These are phyloP conservation scores for Holtermannia corniformis DNA, from an alignment of 768 basidiomycete genomes.

Conservation along the genomic window DNA sequence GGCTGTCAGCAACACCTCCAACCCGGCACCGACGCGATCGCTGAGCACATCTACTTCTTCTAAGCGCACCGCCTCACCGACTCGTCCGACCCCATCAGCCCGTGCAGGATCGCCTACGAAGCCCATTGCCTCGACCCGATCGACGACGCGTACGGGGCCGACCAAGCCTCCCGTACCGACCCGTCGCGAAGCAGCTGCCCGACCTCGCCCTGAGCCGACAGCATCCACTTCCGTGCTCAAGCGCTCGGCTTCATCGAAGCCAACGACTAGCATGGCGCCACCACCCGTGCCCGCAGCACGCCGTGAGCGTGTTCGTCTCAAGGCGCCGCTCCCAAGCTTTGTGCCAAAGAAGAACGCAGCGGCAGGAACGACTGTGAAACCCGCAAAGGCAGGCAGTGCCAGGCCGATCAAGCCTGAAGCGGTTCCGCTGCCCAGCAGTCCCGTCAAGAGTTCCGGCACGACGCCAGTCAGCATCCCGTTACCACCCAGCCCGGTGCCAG, in stretches of 20 bases:
- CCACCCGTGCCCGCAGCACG: slow-evolving; percentile 2
- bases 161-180: neutral
- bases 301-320: neutral
- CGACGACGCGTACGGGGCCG: neutral
- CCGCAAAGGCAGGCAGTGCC: neutral
- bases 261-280: neutral
- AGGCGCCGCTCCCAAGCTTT: neutral
- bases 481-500: slow-evolving; percentile 10
- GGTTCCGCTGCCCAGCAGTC: slow-evolving; percentile 10
- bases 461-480: slow-evolving; percentile 12
- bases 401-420: slow-evolving; percentile 13
- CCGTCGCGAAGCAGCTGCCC: neutral
- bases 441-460: slow-evolving; percentile 8
- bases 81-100: neutral
- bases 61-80: slow-evolving; percentile 8
- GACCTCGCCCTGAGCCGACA: too few species aligned
- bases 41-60: too few species aligned
- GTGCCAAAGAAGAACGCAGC: neutral
- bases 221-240: neutral
- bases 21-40: too few species aligned
- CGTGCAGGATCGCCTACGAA: neutral
- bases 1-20: slow-evolving; percentile 4
- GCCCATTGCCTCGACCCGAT: too few species aligned
- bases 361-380: neutral
- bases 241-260: neutral